Evolutionary conservation across 1,284 basidiomycete genomes (phyloP).

Genomic region (Violaceomyces palustris): DNA sequence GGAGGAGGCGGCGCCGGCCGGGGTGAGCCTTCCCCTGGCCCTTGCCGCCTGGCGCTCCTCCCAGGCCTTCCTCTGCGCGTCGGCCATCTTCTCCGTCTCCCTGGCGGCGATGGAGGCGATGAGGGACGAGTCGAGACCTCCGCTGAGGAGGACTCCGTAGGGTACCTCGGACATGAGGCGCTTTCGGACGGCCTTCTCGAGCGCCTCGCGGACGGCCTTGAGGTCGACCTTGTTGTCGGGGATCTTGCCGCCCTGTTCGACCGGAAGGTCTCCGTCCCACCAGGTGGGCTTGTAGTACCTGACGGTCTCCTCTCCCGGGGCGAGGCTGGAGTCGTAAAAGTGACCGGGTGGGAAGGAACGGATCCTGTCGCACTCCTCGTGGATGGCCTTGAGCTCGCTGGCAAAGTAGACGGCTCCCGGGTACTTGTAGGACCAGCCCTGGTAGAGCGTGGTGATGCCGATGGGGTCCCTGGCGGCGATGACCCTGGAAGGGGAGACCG

Average conservation of each 20-base stretch:
- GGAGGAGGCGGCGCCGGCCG: slow-evolving; percentile 38
- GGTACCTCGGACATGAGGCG: slow-evolving; percentile 98
- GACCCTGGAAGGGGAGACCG: slow-evolving; percentile 77
- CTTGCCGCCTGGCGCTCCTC: slow-evolving; percentile 55
- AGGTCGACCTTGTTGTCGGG: slow-evolving; percentile 69
- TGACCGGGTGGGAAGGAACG: slow-evolving; percentile 96
- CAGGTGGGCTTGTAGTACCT: slow-evolving; percentile 54
- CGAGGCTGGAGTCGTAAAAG: slow-evolving; percentile 56
- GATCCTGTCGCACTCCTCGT: slow-evolving; percentile 89
- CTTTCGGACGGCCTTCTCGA: slow-evolving; percentile 91
- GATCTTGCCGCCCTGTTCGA: slow-evolving; percentile 59
- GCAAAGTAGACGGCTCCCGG: slow-evolving; percentile 87
- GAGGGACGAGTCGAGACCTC: slow-evolving; percentile 90
- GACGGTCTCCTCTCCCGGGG: slow-evolving; percentile 48
- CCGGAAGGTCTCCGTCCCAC: slow-evolving; percentile 53
- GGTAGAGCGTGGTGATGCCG: slow-evolving; percentile 96
- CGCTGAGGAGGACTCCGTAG: slow-evolving; percentile 91
- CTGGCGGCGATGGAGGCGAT: slow-evolving; percentile 95
- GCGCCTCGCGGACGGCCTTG: slow-evolving; percentile 61
- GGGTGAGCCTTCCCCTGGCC: slow-evolving; percentile 33
- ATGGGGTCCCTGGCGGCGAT: slow-evolving; percentile 96
- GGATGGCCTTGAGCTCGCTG: slow-evolving; percentile 89
- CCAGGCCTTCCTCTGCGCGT: slow-evolving; percentile 57
- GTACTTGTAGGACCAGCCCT: slow-evolving; percentile 80
- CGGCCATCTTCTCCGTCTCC: slow-evolving; percentile 79